These are phyloP conservation scores for Malbranchea zuffiana DNA, from an alignment of 2,329 filamentous ascomycete species.

Conservation along the genomic window DNA sequence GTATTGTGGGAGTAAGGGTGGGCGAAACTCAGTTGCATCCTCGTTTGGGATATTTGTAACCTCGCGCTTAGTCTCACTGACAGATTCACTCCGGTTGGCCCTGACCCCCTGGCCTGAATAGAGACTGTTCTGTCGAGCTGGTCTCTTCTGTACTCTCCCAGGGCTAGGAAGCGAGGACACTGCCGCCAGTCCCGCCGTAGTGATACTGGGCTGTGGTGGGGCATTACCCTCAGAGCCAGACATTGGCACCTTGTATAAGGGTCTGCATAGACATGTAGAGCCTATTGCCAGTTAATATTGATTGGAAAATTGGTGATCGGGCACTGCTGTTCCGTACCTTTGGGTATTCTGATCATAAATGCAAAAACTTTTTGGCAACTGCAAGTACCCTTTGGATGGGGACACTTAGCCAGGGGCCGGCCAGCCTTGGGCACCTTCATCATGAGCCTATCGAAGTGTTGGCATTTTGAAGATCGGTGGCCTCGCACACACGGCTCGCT, in stretches of 20 bases:
- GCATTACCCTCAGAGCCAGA: slow-evolving; percentile 15
- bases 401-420: slow-evolving; percentile 38
- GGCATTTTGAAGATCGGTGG: slow-evolving; percentile 40
- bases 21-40: no score
- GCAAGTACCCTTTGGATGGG: slow-evolving; percentile 35
- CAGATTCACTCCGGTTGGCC: no score
- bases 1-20: no score
- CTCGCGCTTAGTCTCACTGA: no score
- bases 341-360: slow-evolving; percentile 37
- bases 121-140: slow-evolving; percentile 24
- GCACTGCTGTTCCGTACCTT: slow-evolving; percentile 25
- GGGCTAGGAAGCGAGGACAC: slow-evolving; percentile 19
- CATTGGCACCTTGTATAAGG: slow-evolving; percentile 30
- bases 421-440: slow-evolving; percentile 41
- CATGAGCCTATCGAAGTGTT: slow-evolving; percentile 40
- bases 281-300: slow-evolving; percentile 21
- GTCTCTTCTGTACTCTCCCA: slow-evolving; percentile 28
- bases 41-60: no score
- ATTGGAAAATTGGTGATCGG: slow-evolving; percentile 1
- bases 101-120: slow-evolving; percentile 27
- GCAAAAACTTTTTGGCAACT: slow-evolving; percentile 33
- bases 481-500: slow-evolving; percentile 41
- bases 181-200: slow-evolving; percentile 1
- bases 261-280: slow-evolving; percentile 32
- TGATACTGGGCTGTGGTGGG: slow-evolving; percentile 4